These are phyloP conservation scores for Neoascochyta sp. DNA, from an alignment of 2,329 filamentous ascomycete species.

Conservation along the genomic window DNA sequence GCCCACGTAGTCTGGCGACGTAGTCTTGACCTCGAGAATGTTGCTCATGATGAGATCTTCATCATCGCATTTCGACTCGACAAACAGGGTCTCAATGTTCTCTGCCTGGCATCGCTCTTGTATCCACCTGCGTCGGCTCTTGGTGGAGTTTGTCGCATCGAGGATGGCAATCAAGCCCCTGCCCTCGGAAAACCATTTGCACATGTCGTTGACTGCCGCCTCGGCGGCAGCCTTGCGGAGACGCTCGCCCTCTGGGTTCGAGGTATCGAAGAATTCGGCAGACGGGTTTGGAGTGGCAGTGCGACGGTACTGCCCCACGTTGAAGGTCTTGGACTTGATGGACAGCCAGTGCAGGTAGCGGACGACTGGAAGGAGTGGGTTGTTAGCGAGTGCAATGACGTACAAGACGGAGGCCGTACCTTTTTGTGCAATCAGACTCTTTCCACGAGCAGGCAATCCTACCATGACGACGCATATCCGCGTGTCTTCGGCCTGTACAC, in stretches of 20 bases:
- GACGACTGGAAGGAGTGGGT: slow-evolving; percentile 30
- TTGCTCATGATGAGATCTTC: slow-evolving; percentile 97
- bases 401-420: slow-evolving; percentile 52
- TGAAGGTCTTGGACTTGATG: slow-evolving; percentile 90
- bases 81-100: slow-evolving; percentile 85
- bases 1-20: slow-evolving; percentile 88
- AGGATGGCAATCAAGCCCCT: slow-evolving; percentile 87
- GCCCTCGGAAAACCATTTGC: slow-evolving; percentile 77
- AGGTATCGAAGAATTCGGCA: slow-evolving; percentile 91
- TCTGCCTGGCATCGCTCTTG: slow-evolving; percentile 71
- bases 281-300: slow-evolving; percentile 83
- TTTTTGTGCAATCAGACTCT: slow-evolving; percentile 97
- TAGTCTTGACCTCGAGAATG: slow-evolving; percentile 95
- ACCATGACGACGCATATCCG: slow-evolving; percentile 99
- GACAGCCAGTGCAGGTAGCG: slow-evolving; percentile 97
- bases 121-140: slow-evolving; percentile 86
- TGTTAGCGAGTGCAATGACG: slow-evolving; percentile 9
- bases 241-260: slow-evolving; percentile 85
- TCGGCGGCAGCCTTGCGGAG: slow-evolving; percentile 84
- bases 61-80: slow-evolving; percentile 95
- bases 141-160: slow-evolving; percentile 95
- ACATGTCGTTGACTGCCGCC: slow-evolving; percentile 89
- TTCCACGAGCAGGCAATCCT: slow-evolving; percentile 88
- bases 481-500: slow-evolving; percentile 88
- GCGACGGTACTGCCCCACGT: slow-evolving; percentile 93